Evolutionary conservation across 768 basidiomycete genomes (phyloP), one percentile per base, ranked within the genome.

Genomic region (Strobilomyces confusus): DNA sequence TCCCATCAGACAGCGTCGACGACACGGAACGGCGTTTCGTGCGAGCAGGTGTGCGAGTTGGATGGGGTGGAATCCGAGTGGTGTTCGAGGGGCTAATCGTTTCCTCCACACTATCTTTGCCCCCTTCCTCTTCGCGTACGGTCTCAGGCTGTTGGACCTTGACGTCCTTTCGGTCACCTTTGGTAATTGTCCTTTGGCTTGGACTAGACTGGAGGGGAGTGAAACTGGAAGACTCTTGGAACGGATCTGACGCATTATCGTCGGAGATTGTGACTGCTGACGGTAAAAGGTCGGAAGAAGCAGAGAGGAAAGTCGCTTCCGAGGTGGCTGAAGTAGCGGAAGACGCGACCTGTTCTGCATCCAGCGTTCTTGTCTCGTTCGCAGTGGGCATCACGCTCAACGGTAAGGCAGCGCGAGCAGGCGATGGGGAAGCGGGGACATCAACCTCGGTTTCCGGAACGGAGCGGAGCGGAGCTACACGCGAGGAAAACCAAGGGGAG

Each of bases 11-110:
- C 55, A 92, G 74, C 8, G 84, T 86, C 2, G 93, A 95, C 1
- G 94, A 95, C 6, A 98, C 87, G 2, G 94, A 97, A 22, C 95
- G 88, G 5, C 95, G 86, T 68, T 99, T 99, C 3, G 95, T 98
- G 12, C 95, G 83, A 4, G 87, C 92, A 5, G 95, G 95, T 0
- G 95, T 99, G 12, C 95, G 89, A 22, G 84, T 74, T 5, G 92
- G 84, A 58, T 81, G 74, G 26, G 86, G 84, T 25, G 90, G 80
- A 14, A 76, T 63, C 48, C 57, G 63, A 17, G 57, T 26, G 17
- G 58, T 44, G 36, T 57, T 61, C 13, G 63, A 52, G n/a, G 57
- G 67, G 51, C 75, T 56, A 6, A 25, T 43, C 44, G 33, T 48
- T 19, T 52, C 55, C 15, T 49, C 52, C 1, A 6, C 12, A 17